Percentiles rank a stretch among this genome's conserved stretches.
phyloP scores from a whole-genome alignment of 352 stramenopile species.

The Phytophthora podocarpi region DNA sequence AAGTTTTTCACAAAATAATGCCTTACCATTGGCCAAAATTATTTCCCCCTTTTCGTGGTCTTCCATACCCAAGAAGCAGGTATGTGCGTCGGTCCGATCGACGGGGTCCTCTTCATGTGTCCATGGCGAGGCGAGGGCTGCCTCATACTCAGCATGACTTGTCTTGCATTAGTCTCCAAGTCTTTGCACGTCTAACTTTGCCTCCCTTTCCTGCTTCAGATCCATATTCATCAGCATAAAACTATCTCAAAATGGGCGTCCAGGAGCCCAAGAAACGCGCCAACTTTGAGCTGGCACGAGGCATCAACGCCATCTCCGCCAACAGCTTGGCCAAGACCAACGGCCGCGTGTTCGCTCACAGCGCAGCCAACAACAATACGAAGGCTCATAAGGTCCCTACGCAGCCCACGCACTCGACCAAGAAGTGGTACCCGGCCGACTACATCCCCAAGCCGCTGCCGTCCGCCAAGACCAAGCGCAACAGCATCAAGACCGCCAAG shows the following conservation, averaged over 20 bases:
- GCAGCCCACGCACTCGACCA: slow-evolving; percentile 90
- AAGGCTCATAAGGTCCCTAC: slow-evolving; percentile 13
- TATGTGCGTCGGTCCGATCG: background rate
- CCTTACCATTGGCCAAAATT: slow-evolving; percentile 20
- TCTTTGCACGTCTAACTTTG: background rate
- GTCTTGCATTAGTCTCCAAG: background rate
- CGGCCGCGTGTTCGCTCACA: slow-evolving; percentile 51
- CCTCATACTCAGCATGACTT: background rate
- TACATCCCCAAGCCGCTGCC: slow-evolving; percentile 65
- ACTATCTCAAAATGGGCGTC: slow-evolving; percentile 17
- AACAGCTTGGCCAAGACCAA: slow-evolving; percentile 72
- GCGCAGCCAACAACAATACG: slow-evolving; percentile 27
- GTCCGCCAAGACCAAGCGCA: slow-evolving; percentile 72
- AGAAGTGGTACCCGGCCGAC: slow-evolving; percentile 79
- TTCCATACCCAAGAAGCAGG: slow-evolving; percentile 15
- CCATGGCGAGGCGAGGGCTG: too few relatives aligned
- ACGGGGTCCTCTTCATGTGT: background rate
- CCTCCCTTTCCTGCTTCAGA: background rate
- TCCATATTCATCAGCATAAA: background rate
- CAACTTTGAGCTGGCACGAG: slow-evolving; percentile 69
- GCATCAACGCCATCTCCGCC: slow-evolving; percentile 79
- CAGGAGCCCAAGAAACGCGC: slow-evolving; percentile 46
- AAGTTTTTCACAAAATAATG: background rate
- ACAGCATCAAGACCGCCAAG: slow-evolving; percentile 91
- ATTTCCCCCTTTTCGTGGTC: background rate